Conservation (phyloP, 768 basidiomycete species). For the Favolaschia claudopus region DNA sequence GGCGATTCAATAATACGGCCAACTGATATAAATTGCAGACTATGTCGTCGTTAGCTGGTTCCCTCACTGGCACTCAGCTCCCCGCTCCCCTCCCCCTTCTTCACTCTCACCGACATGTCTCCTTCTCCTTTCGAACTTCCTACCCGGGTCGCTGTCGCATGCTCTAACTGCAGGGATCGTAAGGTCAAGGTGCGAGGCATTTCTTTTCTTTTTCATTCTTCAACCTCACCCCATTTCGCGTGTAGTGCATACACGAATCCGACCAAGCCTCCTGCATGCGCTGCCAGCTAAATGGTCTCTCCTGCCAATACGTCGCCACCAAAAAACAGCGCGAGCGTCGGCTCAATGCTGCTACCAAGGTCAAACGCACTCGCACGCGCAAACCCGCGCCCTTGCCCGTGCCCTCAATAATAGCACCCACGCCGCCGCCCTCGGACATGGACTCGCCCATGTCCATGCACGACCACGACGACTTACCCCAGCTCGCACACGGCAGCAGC, state of each 20-base stretch:
- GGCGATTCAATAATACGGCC: too few species aligned
- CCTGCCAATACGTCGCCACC: conserved; percentile 10
- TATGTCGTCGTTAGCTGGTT: too few species aligned
- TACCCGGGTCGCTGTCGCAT: conserved; percentile 11
- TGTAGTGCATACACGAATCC: conserved; percentile 9
- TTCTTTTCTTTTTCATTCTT: neutral
- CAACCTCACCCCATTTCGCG: neutral
- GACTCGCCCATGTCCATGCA: too few species aligned
- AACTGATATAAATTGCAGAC: too few species aligned
- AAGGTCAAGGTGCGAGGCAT: conserved; percentile 15
- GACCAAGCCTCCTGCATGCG: neutral
- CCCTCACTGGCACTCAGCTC: too few species aligned
- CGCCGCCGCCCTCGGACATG: too few species aligned
- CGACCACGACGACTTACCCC: too few species aligned
- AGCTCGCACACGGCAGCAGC: too few species aligned
- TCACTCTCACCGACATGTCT: neutral
- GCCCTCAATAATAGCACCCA: too few species aligned
- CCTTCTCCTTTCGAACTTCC: neutral
- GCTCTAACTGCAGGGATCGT: conserved; percentile 10
- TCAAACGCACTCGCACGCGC: too few species aligned
- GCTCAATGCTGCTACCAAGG: too few species aligned
- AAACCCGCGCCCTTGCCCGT: too few species aligned
- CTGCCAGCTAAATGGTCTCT: conserved; percentile 8
- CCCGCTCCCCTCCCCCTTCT: neutral
- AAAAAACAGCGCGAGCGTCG: conserved; percentile 7